A percentile compares a stretch with the other conserved stretches of the same genome.
These are phyloP conservation scores for Colletotrichum tropicale DNA, from an alignment of 2,329 filamentous ascomycete genomes.

Conservation along the genomic window DNA sequence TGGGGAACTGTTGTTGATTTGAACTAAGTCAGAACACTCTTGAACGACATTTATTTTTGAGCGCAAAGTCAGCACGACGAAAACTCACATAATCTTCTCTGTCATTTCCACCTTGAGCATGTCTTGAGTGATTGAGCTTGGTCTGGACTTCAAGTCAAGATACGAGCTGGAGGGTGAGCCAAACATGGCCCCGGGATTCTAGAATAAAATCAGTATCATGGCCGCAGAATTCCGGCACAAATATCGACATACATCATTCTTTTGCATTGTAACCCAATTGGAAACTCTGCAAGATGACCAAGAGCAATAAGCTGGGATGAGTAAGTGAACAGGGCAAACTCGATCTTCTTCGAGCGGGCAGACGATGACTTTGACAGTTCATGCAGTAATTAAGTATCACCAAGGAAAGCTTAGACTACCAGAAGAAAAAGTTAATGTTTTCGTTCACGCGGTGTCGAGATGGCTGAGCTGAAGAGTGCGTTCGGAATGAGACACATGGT, in stretches of 20 bases:
- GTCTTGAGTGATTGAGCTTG: neutral
- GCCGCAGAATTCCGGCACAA: too few species aligned
- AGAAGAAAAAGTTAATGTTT: neutral
- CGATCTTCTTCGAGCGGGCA: neutral
- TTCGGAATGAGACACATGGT: neutral
- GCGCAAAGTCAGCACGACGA: neutral
- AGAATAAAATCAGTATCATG: neutral
- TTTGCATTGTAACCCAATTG: neutral
- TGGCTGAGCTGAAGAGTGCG: neutral
- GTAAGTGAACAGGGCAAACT: neutral
- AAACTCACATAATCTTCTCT: neutral
- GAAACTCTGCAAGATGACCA: neutral
- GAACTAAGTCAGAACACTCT: fast-evolving
- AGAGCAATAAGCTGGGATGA: neutral
- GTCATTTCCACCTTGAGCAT: neutral
- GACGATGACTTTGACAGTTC: neutral
- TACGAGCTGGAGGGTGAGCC: neutral
- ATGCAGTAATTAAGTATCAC: neutral
- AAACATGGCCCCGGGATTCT: neutral
- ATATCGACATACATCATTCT: neutral
- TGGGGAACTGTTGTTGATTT: neutral
- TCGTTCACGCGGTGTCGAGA: neutral
- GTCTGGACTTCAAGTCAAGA: neutral
- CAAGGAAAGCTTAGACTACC: neutral
- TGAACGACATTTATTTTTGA: neutral